A percentile compares a stretch with the other conserved stretches of the same genome.
Conservation (phyloP, 192 early-diverging fungal genomes). For the Gaertneriomyces semiglobifer region DNA sequence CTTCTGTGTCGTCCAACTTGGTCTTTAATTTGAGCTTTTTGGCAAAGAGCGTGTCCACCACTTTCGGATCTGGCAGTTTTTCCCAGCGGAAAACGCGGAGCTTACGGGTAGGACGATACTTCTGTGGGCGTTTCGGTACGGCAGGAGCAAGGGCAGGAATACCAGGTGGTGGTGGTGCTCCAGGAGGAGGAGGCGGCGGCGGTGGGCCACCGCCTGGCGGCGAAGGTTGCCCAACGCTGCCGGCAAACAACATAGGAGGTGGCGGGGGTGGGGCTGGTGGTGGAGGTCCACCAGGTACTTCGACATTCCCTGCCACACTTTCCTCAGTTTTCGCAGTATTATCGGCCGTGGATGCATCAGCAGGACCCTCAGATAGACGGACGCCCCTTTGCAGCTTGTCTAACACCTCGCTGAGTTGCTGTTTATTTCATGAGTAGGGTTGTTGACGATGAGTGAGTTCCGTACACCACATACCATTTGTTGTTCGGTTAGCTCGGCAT, state of each 20-base stretch:
- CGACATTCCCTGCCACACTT: neutral
- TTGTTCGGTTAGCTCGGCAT: no score
- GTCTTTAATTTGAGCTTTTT: constrained; percentile 27
- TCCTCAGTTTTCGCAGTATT: no score
- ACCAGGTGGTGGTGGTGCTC: constrained; percentile 31
- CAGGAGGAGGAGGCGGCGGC: constrained; percentile 32
- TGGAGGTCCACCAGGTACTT: neutral
- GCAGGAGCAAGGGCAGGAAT: neutral
- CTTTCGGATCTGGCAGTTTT: constrained; percentile 33
- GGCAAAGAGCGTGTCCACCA: constrained; percentile 35
- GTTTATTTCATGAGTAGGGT: no score
- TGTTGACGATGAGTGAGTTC: no score
- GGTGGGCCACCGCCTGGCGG: neutral
- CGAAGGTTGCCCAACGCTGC: no score
- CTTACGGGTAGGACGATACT: constrained; percentile 31
- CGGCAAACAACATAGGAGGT: constrained; percentile 1
- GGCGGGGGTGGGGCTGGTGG: constrained; percentile 30
- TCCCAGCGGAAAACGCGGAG: constrained; percentile 47
- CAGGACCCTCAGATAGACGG: no score
- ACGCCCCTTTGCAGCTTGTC: no score
- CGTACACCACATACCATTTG: no score
- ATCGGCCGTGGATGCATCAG: no score
- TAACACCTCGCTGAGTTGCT: no score
- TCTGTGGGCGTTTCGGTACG: constrained; percentile 37
- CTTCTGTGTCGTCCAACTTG: neutral